These are phyloP conservation scores for Diaporthe vexans DNA, from an alignment of 2,329 filamentous ascomycete species.

Conservation along the genomic window DNA sequence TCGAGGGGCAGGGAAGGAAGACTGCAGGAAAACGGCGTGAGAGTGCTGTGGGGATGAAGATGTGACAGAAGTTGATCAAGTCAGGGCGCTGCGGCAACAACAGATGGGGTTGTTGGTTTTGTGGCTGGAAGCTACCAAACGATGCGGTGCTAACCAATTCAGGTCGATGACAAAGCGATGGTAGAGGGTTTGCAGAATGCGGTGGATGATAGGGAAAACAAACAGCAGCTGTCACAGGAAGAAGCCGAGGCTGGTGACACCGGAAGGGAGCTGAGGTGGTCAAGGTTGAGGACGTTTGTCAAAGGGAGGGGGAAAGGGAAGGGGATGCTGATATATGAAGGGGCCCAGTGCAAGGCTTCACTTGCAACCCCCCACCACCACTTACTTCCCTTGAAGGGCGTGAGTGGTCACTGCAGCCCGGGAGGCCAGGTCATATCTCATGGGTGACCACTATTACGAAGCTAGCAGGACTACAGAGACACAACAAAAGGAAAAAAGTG, in stretches of 20 bases:
- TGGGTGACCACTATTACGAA: slow-evolving; percentile 10
- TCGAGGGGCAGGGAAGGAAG: background rate
- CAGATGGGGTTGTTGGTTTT: background rate
- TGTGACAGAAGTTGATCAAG: slow-evolving; percentile 12
- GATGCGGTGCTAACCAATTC: slow-evolving; percentile 23
- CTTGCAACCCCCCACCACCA: background rate
- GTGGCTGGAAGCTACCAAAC: slow-evolving; percentile 32
- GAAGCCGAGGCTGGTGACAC: slow-evolving; percentile 2
- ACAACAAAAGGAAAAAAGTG: slow-evolving; percentile 24
- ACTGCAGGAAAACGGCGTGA: too few relatives aligned
- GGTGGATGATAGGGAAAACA: background rate
- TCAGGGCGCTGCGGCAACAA: slow-evolving; percentile 13
- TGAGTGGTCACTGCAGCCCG: background rate
- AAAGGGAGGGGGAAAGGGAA: slow-evolving; percentile 10
- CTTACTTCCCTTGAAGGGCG: background rate
- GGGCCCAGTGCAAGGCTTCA: slow-evolving; percentile 15
- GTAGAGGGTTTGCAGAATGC: slow-evolving; percentile 10
- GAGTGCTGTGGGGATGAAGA: background rate
- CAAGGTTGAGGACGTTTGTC: slow-evolving; percentile 19
- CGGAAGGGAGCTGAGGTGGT: slow-evolving; percentile 24
- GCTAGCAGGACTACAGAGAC: slow-evolving; percentile 32
- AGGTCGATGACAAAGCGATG: slow-evolving; percentile 40
- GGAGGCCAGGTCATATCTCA: slow-evolving; percentile 15
- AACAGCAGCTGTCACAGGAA: slow-evolving; percentile 10
- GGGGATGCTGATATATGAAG: slow-evolving; percentile 38